Base-by-base conservation (phyloP, 2,329 filamentous ascomycete genomes). In the Helotiales sp. region DNA sequence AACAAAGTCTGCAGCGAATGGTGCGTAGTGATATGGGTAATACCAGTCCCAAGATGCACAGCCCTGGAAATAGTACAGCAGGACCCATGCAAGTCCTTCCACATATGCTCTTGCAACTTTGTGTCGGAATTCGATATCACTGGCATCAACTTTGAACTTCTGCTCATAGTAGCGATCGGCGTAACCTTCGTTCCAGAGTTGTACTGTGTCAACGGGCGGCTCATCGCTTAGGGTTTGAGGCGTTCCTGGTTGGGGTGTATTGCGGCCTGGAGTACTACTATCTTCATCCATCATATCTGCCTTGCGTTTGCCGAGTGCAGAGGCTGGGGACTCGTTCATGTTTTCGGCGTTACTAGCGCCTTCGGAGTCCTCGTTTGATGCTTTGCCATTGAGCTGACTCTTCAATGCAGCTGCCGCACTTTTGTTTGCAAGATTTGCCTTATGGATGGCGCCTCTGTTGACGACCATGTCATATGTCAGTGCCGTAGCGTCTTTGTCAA, bases 21-120 rank as follows among this genome's bases (percentile, higher is more conserved):
- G 95, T 1, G 95, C 96, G 71, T 99, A 99, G 72, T 99, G 95
- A 70, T 98, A 96, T 0, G 95, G 95, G 70, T 97, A 99, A 73
- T 95, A 99, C 95, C 95, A 99, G 52, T 93, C 96, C 95, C 96
- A 99, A 0, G 92, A 97, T 22, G 95, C 92, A 68, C 95, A 99
- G 25, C 95, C 95, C 74, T 99, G 95, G 74, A 97, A 96, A 73
- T 99, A 99, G 75, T 99, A 99, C 33, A 93, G 80, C 51, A 99
- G 78, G 36, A 99, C 95, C 95, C 96, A 99, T 22, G 89, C 89
- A 9, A 99, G 82, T 33, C 95, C 95, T 77, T 98, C 92, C 12
- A 93, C 92, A 72, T 99, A 99, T n/a, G 90, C 85, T 54, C 86
- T 84, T 33, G 89, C 95, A 56, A 99, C 96, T 69, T 91, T 84